phyloP scores from a whole-genome alignment of 139 green algal genomes.

The Pleodorina starrii region DNA sequence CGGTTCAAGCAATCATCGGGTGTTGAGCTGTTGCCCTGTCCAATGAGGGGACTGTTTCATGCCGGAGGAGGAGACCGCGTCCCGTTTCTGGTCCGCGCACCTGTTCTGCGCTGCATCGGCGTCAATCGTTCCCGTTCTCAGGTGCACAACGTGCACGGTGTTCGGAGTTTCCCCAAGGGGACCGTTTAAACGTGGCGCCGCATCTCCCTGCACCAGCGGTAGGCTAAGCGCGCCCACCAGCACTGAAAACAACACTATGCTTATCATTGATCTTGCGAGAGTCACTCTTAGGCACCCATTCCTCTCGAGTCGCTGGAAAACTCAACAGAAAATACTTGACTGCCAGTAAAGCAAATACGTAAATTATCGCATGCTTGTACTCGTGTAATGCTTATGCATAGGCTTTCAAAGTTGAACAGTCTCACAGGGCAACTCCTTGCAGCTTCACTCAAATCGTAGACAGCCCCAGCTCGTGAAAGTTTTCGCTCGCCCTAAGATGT shows the following conservation, averaged over 20 bases:
- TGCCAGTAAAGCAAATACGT: neutral
- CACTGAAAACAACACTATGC: neutral
- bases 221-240: neutral
- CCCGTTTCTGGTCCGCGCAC: no score
- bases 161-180: neutral
- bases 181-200: neutral
- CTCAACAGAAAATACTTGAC: neutral
- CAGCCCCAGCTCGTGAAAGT: no score
- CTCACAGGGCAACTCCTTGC: neutral
- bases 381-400: no score
- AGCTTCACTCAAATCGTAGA: neutral
- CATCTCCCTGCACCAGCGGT: neutral
- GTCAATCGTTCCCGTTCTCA: slow-evolving; percentile 4
- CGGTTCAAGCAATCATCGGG: neutral
- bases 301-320: neutral
- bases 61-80: no score
- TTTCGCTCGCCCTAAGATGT: no score
- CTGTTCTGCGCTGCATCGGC: neutral
- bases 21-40: neutral
- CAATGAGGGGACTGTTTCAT: neutral
- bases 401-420: neutral
- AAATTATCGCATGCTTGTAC: neutral
- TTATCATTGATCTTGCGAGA: neutral
- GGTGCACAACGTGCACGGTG: slow-evolving; percentile 1
- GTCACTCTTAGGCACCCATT: neutral